Base-by-base conservation (phyloP, 306 rosid genomes). In the Dicorynia guianensis region DNA sequence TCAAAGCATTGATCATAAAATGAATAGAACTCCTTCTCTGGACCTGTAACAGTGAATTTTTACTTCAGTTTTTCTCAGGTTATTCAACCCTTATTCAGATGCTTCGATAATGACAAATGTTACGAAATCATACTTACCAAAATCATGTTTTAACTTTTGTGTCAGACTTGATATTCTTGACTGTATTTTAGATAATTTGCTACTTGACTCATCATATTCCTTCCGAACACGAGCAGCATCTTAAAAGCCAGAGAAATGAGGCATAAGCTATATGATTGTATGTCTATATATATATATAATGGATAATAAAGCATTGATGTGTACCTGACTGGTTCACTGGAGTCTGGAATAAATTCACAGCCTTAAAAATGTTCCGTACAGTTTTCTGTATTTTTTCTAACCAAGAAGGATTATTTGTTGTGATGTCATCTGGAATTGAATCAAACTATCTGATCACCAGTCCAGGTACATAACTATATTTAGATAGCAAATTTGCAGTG, bases 261-360 rank as follows among this genome's bases (percentile, higher is more conserved):
- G 47, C 40, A 69, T 69, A 71, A 82, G 74, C 52, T 36, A 61
- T 64, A 42, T 58, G 15, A n/a, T n/a, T n/a, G n/a, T 57, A 61
- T 69, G 78, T 25, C 64, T 53, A 6, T 18, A 44, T 35, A 35
- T 55, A 20, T 35, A 64, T 57, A 46, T 63, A 53, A 72, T 17
- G 34, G 19, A 77, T 52, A 62, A 35, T 44, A 62, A 76, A 68
- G 42, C 20, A 55, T 63, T 53, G 47, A 25, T 34, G 47, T 34
- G 30, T 79, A 96, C 99, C 99, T 89, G 99, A 77, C 81, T 79
- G 96, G 79, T 92, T 96, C 80, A 92, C 91, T 43, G 97, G 93
- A 72, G 92, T 70, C 89, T 96, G 97, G 88, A 92, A 96, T 49
- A 96, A 48, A 82, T 92, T 90, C 42, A 96, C 93, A 74, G 81